Evolutionary conservation across 106 monocot genomes (phyloP), one percentile per base, ranked within the genome.

Genomic region (Posidonia australis): DNA sequence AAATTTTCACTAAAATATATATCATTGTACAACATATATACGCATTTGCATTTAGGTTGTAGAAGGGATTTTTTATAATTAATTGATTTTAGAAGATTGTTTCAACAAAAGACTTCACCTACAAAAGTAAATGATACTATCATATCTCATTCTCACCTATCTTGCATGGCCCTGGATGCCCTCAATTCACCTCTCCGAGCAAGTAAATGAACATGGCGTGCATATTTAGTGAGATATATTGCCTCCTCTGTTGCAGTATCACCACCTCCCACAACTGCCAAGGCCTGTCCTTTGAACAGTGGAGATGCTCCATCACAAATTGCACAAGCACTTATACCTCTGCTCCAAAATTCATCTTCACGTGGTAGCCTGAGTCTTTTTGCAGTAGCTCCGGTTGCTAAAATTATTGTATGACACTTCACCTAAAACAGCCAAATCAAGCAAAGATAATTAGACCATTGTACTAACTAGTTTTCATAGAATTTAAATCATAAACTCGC

Each of bases 271-370:
- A 82, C 82, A 65, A 96, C 94, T 43, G 94, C 94, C 45, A 96
- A 82, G 54, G 61, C 81, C 80, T 96, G 86, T 9, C 94, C 84
- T 72, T 96, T 96, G 65, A 86, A 96, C 45, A 96, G 74, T 56
- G 94, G 94, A 54, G 90, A 90, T 66, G 94, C 94, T 42, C 94
- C 94, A 80, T 96, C 94, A 77, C 94, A 96, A 76, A 96, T 96
- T 65, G 94, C 94, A 78, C 94, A 96, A 54, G 94, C 94, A 63
- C 94, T 96, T 74, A 96, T 96, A 22, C 94, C 94, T 78, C 90
- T 90, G 65, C 94, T 96, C 94, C 94, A 96, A 72, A 96, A 96
- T 77, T 90, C 94, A 67, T 96, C 94, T 78, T 96, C 94, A 71
- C 82, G 86, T 65, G 94, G 94, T 54, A 96, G 82, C 20, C 80